These are phyloP conservation scores for Rhodamnia argentea DNA, from an alignment of 345 rosid species.

Conservation along the genomic window DNA sequence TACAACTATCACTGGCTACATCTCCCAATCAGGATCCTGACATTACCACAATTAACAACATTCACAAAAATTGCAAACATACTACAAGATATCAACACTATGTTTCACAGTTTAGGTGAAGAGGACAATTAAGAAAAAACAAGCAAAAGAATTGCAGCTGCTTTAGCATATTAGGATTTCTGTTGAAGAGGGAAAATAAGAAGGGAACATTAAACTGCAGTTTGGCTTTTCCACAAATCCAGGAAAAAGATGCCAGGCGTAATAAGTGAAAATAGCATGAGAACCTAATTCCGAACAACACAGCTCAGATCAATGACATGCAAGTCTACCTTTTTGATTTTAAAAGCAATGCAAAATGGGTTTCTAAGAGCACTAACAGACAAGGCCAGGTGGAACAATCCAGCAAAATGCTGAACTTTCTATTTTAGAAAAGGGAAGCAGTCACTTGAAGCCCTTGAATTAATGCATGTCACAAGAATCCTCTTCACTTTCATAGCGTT, in stretches of 20 bases:
- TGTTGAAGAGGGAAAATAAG: background rate
- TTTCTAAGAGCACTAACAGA: background rate
- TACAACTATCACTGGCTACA: background rate
- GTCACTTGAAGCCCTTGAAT: background rate
- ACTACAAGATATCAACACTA: background rate
- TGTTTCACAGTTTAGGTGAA: background rate
- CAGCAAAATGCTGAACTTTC: background rate
- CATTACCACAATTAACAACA: background rate
- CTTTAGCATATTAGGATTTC: background rate
- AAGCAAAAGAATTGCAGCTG: background rate
- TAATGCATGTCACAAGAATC: background rate
- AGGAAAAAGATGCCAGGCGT: background rate
- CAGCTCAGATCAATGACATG: background rate
- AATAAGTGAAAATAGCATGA: background rate
- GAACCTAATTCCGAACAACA: background rate
- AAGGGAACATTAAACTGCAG: background rate
- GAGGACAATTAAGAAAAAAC: background rate
- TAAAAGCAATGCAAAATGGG: background rate
- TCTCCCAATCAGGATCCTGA: background rate
- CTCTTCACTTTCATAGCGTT: background rate
- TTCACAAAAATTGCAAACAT: background rate
- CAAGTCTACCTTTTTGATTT: background rate
- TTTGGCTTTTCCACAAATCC: background rate
- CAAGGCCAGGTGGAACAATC: background rate
- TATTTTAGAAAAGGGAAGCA: background rate